phyloP scores from a whole-genome alignment of 805 yeast genomes.

The Suhomyces sp. region DNA sequence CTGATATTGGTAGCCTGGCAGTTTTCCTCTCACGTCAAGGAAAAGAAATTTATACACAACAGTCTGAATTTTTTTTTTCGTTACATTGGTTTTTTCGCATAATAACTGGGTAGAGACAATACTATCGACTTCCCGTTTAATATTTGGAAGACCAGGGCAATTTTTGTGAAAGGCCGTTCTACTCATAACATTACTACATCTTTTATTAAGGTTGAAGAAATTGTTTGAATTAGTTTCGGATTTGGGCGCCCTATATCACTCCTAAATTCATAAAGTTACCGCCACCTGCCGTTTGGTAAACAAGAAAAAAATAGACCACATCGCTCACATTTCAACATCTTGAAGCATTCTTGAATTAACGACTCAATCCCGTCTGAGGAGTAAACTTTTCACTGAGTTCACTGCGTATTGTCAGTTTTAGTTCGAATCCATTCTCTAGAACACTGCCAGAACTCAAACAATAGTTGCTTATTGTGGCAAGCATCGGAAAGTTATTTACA shows the following conservation, averaged over 20 bases:
- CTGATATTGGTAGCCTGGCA: background rate
- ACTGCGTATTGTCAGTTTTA: background rate
- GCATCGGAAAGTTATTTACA: background rate
- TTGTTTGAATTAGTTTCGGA: background rate
- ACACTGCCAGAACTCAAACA: background rate
- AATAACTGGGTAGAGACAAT: background rate
- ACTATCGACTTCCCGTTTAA: background rate
- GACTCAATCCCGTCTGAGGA: background rate
- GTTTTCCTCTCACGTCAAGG: background rate
- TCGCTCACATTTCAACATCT: background rate
- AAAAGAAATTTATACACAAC: background rate
- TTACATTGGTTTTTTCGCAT: background rate
- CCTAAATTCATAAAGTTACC: background rate
- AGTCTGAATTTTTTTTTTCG: background rate
- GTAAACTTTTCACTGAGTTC: background rate
- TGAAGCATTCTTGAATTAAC: background rate
- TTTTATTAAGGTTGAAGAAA: background rate
- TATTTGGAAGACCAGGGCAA: background rate
- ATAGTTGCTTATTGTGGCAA: background rate
- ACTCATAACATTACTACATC: background rate
- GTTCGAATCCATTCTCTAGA: background rate
- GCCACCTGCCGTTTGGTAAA: background rate
- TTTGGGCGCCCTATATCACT: background rate
- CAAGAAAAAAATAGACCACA: background rate
- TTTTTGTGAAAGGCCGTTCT: background rate